phyloP scores from a whole-genome alignment of 116 monocot species.

The Phalaenopsis hybrid region DNA sequence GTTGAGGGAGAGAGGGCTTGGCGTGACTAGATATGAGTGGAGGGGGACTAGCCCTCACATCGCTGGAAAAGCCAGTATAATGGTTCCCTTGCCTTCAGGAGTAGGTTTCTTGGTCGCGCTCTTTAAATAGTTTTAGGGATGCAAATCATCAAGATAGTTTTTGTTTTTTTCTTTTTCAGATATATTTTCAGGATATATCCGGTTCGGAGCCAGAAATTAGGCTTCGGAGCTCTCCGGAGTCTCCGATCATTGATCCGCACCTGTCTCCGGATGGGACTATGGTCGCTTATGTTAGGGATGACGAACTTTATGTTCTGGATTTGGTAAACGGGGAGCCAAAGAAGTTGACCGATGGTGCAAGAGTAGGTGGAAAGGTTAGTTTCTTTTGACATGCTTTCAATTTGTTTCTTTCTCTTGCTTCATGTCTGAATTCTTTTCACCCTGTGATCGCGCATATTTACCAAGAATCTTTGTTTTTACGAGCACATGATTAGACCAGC shows the following conservation, averaged over 20 bases:
- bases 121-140: not conserved
- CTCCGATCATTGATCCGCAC: constrained; percentile 91
- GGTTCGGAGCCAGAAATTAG: constrained; percentile 64
- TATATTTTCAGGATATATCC: constrained; percentile 76
- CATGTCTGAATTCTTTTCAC: not conserved
- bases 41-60: constrained; percentile 11
- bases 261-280: constrained; percentile 86
- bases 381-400: not conserved
- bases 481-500: no score
- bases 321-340: constrained; percentile 43
- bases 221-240: constrained; percentile 39
- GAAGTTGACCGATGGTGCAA: constrained; percentile 69
- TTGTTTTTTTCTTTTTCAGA: constrained; percentile 20
- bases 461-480: not conserved
- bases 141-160: not conserved
- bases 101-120: constrained; percentile 24
- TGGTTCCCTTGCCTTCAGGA: constrained; percentile 91
- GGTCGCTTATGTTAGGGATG: constrained; percentile 79
- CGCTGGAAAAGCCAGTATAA: constrained; percentile 24
- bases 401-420: not conserved
- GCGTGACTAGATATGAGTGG: constrained; percentile 92
- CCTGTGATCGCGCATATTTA: not conserved
- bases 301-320: constrained; percentile 63
- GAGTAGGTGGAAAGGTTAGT: constrained; percentile 66
- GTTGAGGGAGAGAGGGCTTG: constrained; percentile 81